Percentiles rank a stretch among this genome's conserved stretches.
Evolutionary conservation across 805 yeast species (phyloP).

Genomic region (Candida nonsorbophila): DNA sequence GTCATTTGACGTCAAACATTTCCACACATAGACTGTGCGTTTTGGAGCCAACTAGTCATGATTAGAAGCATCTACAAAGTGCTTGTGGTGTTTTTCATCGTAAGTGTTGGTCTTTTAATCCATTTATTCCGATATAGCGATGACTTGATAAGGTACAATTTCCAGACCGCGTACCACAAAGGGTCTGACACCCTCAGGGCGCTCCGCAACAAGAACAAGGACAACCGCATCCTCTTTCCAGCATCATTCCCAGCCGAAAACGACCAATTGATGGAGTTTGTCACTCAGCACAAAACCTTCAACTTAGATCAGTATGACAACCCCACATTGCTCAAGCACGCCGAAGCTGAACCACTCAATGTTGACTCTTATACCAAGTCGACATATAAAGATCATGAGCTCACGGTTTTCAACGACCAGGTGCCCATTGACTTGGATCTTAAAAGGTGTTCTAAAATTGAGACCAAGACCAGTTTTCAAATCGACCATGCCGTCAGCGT

Average conservation of each 20-base stretch:
- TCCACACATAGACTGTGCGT: no score
- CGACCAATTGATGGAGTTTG: conserved; percentile 4
- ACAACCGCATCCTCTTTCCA: conserved; percentile 13
- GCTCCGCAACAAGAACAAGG: conserved; percentile 5
- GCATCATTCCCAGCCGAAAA: conserved; percentile 7
- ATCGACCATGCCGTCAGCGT: conserved; percentile 11
- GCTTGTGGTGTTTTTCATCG: conserved; percentile 2
- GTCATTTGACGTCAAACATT: conserved; percentile 1
- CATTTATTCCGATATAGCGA: conserved; percentile 3
- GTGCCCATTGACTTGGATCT: conserved; percentile 7
- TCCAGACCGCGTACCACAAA: conserved; percentile 9
- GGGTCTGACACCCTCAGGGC: conserved; percentile 5
- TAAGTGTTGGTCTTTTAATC: conserved; percentile 1
- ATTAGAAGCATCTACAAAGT: conserved; percentile 1
- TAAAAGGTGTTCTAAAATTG: conserved; percentile 6
- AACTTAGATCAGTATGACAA: conserved; percentile 6
- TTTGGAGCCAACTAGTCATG: neutral
- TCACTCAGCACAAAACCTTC: conserved; percentile 6
- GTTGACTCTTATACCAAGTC: conserved; percentile 3
- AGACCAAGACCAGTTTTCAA: conserved; percentile 4
- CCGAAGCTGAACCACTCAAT: conserved; percentile 2
- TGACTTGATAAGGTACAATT: conserved; percentile 3
- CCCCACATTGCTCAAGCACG: conserved; percentile 6
- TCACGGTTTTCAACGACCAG: conserved; percentile 9
- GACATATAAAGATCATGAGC: conserved; percentile 8